phyloP scores from a whole-genome alignment of 129 eudicot genomes.

The Arctium minus region DNA sequence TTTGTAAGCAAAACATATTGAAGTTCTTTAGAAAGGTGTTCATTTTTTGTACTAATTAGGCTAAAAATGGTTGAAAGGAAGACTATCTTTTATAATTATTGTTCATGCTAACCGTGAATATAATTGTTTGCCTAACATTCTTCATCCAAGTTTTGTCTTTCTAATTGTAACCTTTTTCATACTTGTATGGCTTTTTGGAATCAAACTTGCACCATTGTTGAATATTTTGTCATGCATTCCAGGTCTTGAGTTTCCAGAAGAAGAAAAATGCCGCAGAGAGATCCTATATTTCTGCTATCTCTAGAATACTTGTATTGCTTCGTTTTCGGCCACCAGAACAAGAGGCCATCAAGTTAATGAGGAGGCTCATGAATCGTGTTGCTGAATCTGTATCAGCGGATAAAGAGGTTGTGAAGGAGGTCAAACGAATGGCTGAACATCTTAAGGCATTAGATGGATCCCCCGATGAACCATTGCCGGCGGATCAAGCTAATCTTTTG shows the following conservation, averaged over 20 bases:
- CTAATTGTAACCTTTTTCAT: background rate
- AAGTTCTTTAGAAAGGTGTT: background rate
- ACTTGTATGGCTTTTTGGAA: background rate
- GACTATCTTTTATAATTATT: no score
- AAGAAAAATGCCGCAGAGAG: conserved; percentile 84
- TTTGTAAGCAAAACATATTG: background rate
- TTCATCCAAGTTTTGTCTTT: background rate
- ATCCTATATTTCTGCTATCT: conserved; percentile 69
- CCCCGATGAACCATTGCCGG: conserved; percentile 59
- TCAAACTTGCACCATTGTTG: background rate
- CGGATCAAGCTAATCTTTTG: conserved; percentile 48
- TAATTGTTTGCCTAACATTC: background rate
- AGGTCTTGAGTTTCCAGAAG: conserved; percentile 59
- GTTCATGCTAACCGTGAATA: no score
- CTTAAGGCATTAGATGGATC: conserved; percentile 50
- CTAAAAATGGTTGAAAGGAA: no score
- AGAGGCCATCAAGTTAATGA: conserved; percentile 61
- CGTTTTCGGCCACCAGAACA: conserved; percentile 62
- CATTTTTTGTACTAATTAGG: background rate
- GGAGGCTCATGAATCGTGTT: conserved; percentile 54
- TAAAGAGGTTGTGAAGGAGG: conserved; percentile 67
- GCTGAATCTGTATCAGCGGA: conserved; percentile 57
- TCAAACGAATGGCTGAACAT: conserved; percentile 61
- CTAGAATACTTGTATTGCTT: conserved; percentile 58
- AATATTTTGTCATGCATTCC: conserved; percentile 7